phyloP scores from a whole-genome alignment of 345 rosid species.

The Orychophragmus violaceus region DNA sequence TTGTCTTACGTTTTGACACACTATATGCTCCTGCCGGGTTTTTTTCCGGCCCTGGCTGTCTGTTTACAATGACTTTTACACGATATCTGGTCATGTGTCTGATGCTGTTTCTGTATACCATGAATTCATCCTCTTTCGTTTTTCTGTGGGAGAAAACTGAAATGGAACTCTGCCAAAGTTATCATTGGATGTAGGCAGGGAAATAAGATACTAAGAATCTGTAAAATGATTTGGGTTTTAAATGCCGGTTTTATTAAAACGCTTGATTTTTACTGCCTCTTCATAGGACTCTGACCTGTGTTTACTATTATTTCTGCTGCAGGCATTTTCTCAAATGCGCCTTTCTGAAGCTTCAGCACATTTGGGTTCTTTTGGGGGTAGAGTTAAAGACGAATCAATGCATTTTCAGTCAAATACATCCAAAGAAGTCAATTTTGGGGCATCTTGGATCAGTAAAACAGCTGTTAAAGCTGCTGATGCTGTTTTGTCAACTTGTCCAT shows the following conservation, averaged over 20 bases:
- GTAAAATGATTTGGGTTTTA: not conserved
- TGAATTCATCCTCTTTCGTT: not conserved
- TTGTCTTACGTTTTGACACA: conserved; percentile 29
- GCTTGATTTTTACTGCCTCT: conserved; percentile 1
- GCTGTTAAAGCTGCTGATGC: conserved; percentile 94
- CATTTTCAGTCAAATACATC: conserved; percentile 45
- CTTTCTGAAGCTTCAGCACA: conserved; percentile 97
- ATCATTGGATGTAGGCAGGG: conserved; percentile 1
- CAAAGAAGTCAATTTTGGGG: conserved; percentile 60
- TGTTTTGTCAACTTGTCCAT: conserved; percentile 78
- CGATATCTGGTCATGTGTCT: not conserved
- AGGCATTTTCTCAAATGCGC: conserved; percentile 99
- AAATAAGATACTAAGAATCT: conserved; percentile 2
- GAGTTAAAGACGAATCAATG: conserved; percentile 76
- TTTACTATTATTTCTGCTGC: conserved; percentile 13
- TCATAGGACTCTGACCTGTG: conserved; percentile 6
- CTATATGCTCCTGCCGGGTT: not conserved
- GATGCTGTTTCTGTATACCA: conserved; percentile 4
- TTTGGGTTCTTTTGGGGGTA: conserved; percentile 83
- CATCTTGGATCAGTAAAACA: conserved; percentile 78
- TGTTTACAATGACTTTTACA: not conserved
- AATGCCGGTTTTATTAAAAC: conserved; percentile 1
- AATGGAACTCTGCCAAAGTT: not conserved
- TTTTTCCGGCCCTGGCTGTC: not conserved
- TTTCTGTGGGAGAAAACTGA: conserved; percentile 7